phyloP scores from a whole-genome alignment of 2,329 filamentous ascomycete genomes.

The Xylariaceae sp. region DNA sequence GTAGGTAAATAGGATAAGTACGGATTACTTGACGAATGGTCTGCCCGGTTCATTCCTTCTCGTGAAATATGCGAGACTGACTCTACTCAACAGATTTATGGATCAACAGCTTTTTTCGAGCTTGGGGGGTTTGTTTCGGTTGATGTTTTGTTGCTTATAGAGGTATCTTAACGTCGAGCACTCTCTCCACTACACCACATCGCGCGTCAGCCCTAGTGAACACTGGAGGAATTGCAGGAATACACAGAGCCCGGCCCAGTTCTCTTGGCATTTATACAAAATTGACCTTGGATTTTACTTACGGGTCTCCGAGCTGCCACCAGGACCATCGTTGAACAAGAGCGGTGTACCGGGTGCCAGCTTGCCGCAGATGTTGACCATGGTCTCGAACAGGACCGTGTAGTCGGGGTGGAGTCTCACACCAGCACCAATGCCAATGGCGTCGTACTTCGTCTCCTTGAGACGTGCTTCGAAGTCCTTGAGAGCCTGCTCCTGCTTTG shows the following conservation, averaged over 20 bases:
- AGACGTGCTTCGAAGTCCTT: conserved; percentile 6
- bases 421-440: conserved; percentile 20
- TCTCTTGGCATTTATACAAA: neutral
- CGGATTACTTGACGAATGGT: no score
- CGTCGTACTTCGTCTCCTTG: conserved; percentile 14
- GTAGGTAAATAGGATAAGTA: no score
- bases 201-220: conserved; percentile 1
- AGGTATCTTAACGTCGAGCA: conserved; percentile 10
- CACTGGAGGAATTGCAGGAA: neutral
- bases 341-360: conserved; percentile 12
- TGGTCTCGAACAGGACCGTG: conserved; percentile 19
- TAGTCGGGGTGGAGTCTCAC: conserved; percentile 15
- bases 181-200: conserved; percentile 12
- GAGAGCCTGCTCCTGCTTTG: conserved; percentile 12
- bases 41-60: no score
- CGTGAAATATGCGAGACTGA: neutral
- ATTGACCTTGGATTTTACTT: conserved; percentile 2
- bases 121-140: no score
- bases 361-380: conserved; percentile 19
- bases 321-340: conserved; percentile 19
- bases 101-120: no score
- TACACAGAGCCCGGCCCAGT: neutral
- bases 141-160: neutral
- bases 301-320: conserved; percentile 7
- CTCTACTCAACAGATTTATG: neutral